phyloP scores from a whole-genome alignment of 2,329 filamentous ascomycete species.

The Raffaelea deltoideospora region DNA sequence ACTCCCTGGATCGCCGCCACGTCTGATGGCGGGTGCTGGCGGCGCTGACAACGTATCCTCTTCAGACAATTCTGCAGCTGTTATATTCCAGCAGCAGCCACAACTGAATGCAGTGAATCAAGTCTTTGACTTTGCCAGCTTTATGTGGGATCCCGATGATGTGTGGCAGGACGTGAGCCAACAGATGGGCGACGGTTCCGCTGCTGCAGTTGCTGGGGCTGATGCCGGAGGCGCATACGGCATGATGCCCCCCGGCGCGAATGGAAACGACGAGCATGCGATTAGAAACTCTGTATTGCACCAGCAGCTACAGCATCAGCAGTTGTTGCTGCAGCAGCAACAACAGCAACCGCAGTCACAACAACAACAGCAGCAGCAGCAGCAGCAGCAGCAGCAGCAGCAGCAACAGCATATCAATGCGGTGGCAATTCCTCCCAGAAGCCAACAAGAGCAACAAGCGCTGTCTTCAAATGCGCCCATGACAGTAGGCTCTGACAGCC shows the following conservation, averaged over 20 bases:
- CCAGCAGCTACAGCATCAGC: too few species aligned
- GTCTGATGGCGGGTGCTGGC: too few species aligned
- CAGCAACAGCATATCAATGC: neutral
- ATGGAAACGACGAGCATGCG: too few species aligned
- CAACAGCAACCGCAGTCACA: too few species aligned
- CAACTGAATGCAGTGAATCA: constrained; percentile 19
- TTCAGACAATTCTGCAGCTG: too few species aligned
- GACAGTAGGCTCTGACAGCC: constrained; percentile 5
- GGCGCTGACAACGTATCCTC: too few species aligned
- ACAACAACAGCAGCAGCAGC: too few species aligned
- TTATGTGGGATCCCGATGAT: constrained; percentile 28
- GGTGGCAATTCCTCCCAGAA: constrained; percentile 1
- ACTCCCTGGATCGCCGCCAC: too few species aligned
- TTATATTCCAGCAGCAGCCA: neutral
- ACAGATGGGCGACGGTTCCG: neutral
- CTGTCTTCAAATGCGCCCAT: too few species aligned
- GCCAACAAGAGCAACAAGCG: too few species aligned
- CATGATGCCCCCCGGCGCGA: neutral
- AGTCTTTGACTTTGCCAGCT: constrained; percentile 31
- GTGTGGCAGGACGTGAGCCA: constrained; percentile 17
- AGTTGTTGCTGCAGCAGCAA: too few species aligned
- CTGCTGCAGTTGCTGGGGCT: neutral
- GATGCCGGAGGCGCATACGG: neutral
- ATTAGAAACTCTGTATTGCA: too few species aligned
- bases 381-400: neutral